These are phyloP conservation scores for Hemileccinum rubropunctum DNA, from an alignment of 768 basidiomycete species.

Conservation along the genomic window DNA sequence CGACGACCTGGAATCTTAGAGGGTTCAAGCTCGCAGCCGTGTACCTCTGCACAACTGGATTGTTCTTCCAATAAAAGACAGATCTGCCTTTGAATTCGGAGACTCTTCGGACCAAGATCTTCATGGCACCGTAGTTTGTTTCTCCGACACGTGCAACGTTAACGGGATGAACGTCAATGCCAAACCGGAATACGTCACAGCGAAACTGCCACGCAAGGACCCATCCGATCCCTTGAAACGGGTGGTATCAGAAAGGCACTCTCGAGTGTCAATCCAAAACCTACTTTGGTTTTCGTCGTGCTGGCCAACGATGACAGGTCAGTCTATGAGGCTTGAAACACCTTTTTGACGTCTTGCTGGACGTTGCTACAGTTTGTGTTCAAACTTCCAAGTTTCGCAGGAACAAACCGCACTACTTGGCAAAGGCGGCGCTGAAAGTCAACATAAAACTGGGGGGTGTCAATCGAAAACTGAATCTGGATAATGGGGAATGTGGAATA, in stretches of 20 bases:
- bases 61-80: conserved; percentile 61
- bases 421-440: conserved; percentile 46
- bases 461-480: conserved; percentile 38
- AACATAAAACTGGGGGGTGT: conserved; percentile 50
- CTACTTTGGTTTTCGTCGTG: conserved; percentile 39
- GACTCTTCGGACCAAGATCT: too few species aligned
- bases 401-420: conserved; percentile 36
- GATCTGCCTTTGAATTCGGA: conserved; percentile 44
- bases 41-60: conserved; percentile 66
- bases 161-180: conserved; percentile 54
- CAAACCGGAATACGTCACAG: conserved; percentile 38
- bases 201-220: conserved; percentile 44
- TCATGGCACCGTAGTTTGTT: conserved; percentile 41
- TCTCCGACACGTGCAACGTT: conserved; percentile 50
- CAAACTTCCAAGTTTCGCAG: conserved; percentile 63
- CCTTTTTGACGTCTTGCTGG: conserved; percentile 42
- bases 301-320: conserved; percentile 40
- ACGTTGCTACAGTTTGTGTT: conserved; percentile 59
- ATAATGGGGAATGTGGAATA: too few species aligned
- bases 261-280: conserved; percentile 29
- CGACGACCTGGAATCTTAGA: conserved; percentile 45
- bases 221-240: conserved; percentile 47
- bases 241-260: conserved; percentile 44
- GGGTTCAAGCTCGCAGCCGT: conserved; percentile 53
- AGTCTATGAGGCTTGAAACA: conserved; percentile 45